Percentiles rank a stretch among this genome's conserved stretches.
Conservation (phyloP, 495 filamentous ascomycete species). For the Recurvomyces mirabilis region DNA sequence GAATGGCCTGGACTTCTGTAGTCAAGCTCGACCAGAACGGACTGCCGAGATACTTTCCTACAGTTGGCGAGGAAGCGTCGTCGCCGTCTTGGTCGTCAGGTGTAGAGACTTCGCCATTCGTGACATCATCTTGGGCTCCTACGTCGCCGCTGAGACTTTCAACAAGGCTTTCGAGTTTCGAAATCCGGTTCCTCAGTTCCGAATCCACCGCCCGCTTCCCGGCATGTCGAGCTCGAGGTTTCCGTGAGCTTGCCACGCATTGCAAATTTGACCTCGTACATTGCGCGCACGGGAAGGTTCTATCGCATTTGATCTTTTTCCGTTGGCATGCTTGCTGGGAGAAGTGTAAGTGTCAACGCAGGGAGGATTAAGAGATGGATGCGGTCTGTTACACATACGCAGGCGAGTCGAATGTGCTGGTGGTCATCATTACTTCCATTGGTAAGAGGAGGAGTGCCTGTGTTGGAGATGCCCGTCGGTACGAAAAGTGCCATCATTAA, state of each 20-base stretch:
- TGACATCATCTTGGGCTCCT: neutral
- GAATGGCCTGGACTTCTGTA: constrained; percentile 16
- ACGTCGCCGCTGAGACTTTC: constrained; percentile 19
- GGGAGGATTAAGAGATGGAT: too few relatives aligned
- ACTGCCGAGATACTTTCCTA: constrained; percentile 15
- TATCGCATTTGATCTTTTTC: constrained; percentile 22
- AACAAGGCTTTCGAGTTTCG: constrained; percentile 19
- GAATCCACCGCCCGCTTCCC: constrained; percentile 16
- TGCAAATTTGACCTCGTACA: constrained; percentile 13
- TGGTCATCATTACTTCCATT: neutral
- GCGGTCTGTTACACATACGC: too few relatives aligned
- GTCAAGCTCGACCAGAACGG: constrained; percentile 14
- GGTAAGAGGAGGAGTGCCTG: too few relatives aligned
- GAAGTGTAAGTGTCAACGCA: constrained; percentile 10
- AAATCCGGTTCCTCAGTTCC: constrained; percentile 15
- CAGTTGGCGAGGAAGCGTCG: constrained; percentile 3
- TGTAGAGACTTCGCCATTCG: neutral
- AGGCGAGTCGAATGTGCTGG: neutral
- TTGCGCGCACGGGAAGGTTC: constrained; percentile 17
- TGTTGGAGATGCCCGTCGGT: too few relatives aligned
- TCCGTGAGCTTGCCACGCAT: constrained; percentile 14
- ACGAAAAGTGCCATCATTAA: too few relatives aligned
- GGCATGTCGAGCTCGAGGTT: constrained; percentile 14
- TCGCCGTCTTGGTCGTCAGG: neutral
- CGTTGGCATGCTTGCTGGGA: constrained; percentile 19